Base-by-base conservation (phyloP, 75 land plant genomes). In the Pseudotsuga menziesii region DNA sequence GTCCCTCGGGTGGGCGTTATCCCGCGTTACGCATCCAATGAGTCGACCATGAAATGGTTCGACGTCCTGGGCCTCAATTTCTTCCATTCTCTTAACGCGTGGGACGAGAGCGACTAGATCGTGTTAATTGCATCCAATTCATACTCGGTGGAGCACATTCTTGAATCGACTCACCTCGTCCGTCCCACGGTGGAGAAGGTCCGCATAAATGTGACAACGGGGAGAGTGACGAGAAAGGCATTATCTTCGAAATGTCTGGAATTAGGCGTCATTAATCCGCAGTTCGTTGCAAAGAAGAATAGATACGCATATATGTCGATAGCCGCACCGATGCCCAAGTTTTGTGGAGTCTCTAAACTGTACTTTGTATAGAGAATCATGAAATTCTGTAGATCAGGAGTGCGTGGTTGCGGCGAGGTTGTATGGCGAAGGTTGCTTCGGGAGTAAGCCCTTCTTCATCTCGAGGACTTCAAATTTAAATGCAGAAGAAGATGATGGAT, bases 401-500 rank as follows among this genome's bases (percentile, higher is more conserved):
- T 77, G 84, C 80, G 74, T 76, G 35, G 91, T 89, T 63, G 91
- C 82, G 2, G 36, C 72, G 41, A 57, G 87, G 75, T 75, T 76
- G 27, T 89, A 22, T 56, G 86, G 91, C 0, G 73, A 61, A 5
- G 82, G 85, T 2, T 87, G 88, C 82, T 89, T 73, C 75, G 94
- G 89, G 0, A 85, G 94, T 2, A 94, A 93, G 80, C 92, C 92
- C 0, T 91, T 80, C 70, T 94, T 94, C 63, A 86, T 94, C 73
- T 76, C 93, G 0, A 57, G 32, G 35, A 70, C 8, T 14, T 52
- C 41, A 16, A 56, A 52, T 2, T 29, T 29, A 29, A 22, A 39
- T 0, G 13, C 17, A 13, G 12, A 72, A 19, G 74, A 72, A 19
- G 91, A 89, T 64, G 96, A 93, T 29, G 96, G 98, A 3, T 95